Evolutionary conservation across 2,329 filamentous ascomycete genomes (phyloP), one percentile per base, ranked within the genome.

Genomic region (Aspergillus fructus): DNA sequence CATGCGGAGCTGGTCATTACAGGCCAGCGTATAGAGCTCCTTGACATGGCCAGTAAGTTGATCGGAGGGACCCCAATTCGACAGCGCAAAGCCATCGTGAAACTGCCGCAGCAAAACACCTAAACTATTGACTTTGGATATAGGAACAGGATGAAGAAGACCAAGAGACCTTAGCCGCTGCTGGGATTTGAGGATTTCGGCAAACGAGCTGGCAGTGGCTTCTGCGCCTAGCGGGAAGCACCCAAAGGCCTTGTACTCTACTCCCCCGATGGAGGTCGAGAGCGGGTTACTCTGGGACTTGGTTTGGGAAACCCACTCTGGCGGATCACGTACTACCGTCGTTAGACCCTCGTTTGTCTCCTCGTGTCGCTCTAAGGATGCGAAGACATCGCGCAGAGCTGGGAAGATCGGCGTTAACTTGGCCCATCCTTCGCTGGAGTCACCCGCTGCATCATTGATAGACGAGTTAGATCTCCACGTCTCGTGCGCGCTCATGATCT

Each of bases 181-280:
- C 60, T 82, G 79, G 4, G 76, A 76, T 43, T 75, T 68, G 33
- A 79, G 68, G 23, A 82, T 68, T 42, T 79, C 76, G 3, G 74
- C 69, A 54, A 81, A 82, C 5, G 76, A 73, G 33, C 74, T 65
- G 12, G 68, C 58, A 1, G 75, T 68, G 5, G 73, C 68, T 37
- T 79, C 73, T 3, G 78, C 72, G 2, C 79, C 78, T 1, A 81
- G 62, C 21, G 79, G 79, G 54, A 80, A 81, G 56, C 79, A 81
- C 17, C 79, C 79, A 30, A 79, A 66, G 13, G 68, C 61, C 37
- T 71, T 73, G 55, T 74, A 77, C 12, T 71, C 69, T n/a, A 68
- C 58, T 2, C 76, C 76, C 6, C 63, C 59, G 48, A 68, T 64
- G 2, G 77, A 76, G 13, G 71, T 64, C 2, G 75, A 78, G 23